phyloP scores from a whole-genome alignment of 179 eudicot species.

The Drosera spatulata region DNA sequence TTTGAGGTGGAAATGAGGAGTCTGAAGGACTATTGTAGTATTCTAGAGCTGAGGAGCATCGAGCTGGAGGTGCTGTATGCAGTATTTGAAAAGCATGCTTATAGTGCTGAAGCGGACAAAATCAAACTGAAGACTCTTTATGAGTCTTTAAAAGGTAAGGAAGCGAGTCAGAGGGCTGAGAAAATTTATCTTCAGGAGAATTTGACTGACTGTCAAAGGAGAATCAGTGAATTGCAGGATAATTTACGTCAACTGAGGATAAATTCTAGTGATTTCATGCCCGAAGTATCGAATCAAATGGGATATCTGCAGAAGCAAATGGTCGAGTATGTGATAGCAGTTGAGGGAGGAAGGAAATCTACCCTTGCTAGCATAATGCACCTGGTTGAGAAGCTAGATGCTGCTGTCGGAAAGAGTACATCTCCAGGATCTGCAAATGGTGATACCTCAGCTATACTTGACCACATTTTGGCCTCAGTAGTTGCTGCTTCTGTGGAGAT shows the following conservation, averaged over 20 bases:
- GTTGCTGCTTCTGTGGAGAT: constrained; percentile 52
- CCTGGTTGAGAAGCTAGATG: constrained; percentile 46
- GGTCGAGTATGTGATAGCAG: constrained; percentile 23
- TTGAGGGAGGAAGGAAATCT: constrained; percentile 42
- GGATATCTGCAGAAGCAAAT: constrained; percentile 44
- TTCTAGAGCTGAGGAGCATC: constrained; percentile 45
- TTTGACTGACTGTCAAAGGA: constrained; percentile 30
- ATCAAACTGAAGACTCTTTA: constrained; percentile 32
- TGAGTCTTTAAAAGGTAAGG: constrained; percentile 32
- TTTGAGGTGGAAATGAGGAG: constrained; percentile 41
- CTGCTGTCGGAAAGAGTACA: constrained; percentile 16
- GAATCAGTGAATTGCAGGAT: constrained; percentile 33
- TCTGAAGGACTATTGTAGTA: constrained; percentile 31
- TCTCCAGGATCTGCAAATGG: constrained; percentile 4
- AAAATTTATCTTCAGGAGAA: constrained; percentile 34
- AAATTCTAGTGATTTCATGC: constrained; percentile 31
- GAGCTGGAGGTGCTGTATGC: constrained; percentile 65
- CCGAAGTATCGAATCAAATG: constrained; percentile 29
- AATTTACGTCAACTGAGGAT: constrained; percentile 38
- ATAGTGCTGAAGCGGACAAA: constrained; percentile 37
- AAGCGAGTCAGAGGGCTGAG: constrained; percentile 22
- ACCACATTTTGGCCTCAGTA: constrained; percentile 33
- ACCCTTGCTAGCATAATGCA: constrained; percentile 28
- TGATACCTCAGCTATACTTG: constrained; percentile 19
- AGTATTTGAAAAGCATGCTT: constrained; percentile 40